Conservation (phyloP, 192 early-diverging fungal species). For the Backusella psychrophila region DNA sequence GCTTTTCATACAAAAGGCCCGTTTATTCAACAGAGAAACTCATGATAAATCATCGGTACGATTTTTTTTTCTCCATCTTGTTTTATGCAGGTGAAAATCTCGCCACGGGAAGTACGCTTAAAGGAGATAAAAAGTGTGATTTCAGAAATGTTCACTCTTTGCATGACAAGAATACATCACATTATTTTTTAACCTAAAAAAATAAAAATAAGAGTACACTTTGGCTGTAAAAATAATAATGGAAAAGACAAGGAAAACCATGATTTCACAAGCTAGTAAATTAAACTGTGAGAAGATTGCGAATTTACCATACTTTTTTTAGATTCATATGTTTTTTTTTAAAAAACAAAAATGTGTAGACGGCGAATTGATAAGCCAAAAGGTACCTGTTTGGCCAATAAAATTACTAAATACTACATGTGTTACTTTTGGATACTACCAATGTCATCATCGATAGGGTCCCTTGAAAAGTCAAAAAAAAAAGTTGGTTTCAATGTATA, state of each 20-base stretch:
- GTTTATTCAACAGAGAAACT: not conserved
- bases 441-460: not conserved
- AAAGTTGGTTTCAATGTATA: not conserved
- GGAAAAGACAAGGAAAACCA: not conserved
- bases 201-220: not conserved
- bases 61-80: not conserved
- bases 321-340: not conserved
- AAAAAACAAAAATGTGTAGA: not conserved
- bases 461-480: not conserved
- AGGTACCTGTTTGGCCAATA: not conserved
- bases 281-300: slow-evolving; percentile 3
- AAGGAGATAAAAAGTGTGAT: not conserved
- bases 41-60: not conserved
- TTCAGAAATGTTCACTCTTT: not conserved
- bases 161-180: not conserved
- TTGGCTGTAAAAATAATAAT: no score
- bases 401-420: not conserved
- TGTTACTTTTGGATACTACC: not conserved
- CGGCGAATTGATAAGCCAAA: not conserved
- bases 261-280: not conserved
- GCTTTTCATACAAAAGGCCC: not conserved
- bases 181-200: not conserved
- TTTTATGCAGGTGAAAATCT: not conserved
- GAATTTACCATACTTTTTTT: not conserved
- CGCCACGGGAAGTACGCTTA: not conserved